Evolutionary conservation across 2,329 filamentous ascomycete species (phyloP), one percentile per base, ranked within the genome.

Genomic region (Diaporthe humulicola): DNA sequence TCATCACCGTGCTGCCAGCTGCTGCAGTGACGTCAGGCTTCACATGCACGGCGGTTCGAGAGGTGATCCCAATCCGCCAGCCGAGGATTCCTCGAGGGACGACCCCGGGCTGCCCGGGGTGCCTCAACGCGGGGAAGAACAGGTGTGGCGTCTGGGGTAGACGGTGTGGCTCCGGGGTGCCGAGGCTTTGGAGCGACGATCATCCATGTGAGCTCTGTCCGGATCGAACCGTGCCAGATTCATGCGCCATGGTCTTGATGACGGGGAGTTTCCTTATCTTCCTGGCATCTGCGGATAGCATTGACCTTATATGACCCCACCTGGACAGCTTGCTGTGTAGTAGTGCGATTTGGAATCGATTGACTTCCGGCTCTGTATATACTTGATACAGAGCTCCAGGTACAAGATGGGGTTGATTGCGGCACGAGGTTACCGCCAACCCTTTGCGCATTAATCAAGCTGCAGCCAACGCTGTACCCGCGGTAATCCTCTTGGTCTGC

Each of bases 91-190:
- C 30, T 67, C 64, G n/a, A 52, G 64, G 64, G 64, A 28, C 64
- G 64, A 67, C 64, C 64, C 45, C 30, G 28, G 45, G 14, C 30
- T 5, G 42, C 28, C 42, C 22, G 61, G 61, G 61, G 40, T 38
- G n/a, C 30, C 30, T 25, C 33, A 28, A 28, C 64, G 64, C 64
- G 64, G 64, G 64, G 64, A 30, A 52, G 45, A 69, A 69, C 64
- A 54, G 64, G 48, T 54, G 64, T 69, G 64, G 64, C 64, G 64
- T 54, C 64, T 54, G 33, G 64, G 48, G 64, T 69, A 40, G 48
- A n/a, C 28, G 40, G 60, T 45, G 9, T 42, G 42, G 40, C 45
- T 38, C 64, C 45, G 5, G 45, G 33, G 9, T 69, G 48, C 64
- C 64, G 64, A 69, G 64, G 64, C 45, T 61, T 38, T 38, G 25